These are phyloP conservation scores for Torulaspora maleeae DNA, from an alignment of 805 yeast genomes.

Conservation along the genomic window DNA sequence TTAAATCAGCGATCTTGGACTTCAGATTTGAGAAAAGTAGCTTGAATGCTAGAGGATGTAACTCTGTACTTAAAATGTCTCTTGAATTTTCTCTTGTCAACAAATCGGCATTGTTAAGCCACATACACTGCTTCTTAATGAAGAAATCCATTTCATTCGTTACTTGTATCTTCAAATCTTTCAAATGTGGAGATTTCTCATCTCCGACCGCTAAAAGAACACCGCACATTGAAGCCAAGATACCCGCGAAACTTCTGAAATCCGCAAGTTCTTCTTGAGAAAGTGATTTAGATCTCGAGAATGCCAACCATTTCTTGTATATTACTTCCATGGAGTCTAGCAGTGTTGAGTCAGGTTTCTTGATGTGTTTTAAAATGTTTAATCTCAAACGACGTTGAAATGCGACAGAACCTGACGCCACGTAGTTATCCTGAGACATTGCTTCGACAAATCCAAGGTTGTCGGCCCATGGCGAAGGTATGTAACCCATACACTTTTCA, in stretches of 20 bases:
- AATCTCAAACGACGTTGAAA: slow-evolving; percentile 62
- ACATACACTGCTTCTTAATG: slow-evolving; percentile 46
- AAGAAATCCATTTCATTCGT: slow-evolving; percentile 42
- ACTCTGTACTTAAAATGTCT: slow-evolving; percentile 63
- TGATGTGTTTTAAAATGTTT: slow-evolving; percentile 29
- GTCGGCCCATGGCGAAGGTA: slow-evolving; percentile 21
- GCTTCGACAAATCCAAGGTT: slow-evolving; percentile 40
- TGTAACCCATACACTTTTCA: slow-evolving; percentile 23
- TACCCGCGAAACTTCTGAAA: slow-evolving; percentile 66
- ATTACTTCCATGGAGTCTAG: slow-evolving; percentile 36
- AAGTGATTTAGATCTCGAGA: slow-evolving; percentile 16
- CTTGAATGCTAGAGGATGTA: slow-evolving; percentile 54
- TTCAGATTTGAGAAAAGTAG: slow-evolving; percentile 45
- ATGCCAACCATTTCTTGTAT: slow-evolving; percentile 34
- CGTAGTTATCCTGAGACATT: slow-evolving; percentile 49
- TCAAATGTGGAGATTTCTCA: slow-evolving; percentile 12
- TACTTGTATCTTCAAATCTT: slow-evolving; percentile 33
- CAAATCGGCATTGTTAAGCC: slow-evolving; percentile 47
- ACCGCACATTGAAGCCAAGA: slow-evolving; percentile 67
- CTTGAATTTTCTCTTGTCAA: slow-evolving; percentile 64
- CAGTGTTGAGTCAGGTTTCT: slow-evolving; percentile 26
- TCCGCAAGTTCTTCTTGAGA: slow-evolving; percentile 40
- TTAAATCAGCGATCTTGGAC: slow-evolving; percentile 35
- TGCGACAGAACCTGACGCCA: slow-evolving; percentile 63
- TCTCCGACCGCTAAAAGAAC: slow-evolving; percentile 42